Percentiles rank a stretch among this genome's conserved stretches.
phyloP scores from a whole-genome alignment of 345 rosid species.

The Heritiera fomes region DNA sequence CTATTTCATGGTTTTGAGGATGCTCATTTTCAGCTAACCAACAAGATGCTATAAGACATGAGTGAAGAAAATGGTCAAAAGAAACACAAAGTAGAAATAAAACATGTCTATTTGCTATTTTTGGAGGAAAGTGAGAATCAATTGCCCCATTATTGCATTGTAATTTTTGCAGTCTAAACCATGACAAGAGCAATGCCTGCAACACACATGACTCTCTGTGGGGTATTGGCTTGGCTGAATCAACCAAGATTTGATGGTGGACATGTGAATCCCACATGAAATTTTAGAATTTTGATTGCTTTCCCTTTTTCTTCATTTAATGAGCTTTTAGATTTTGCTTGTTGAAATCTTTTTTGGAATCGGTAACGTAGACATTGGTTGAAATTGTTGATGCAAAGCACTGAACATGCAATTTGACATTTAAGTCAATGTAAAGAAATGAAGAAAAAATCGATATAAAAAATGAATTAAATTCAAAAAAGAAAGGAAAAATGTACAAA shows the following conservation, averaged over 20 bases:
- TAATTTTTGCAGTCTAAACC: not conserved
- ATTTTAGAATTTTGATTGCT: not conserved
- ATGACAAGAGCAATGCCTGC: constrained; percentile 30
- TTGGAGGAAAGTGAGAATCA: not conserved
- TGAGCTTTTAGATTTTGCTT: no score
- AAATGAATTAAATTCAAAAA: no score
- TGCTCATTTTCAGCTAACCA: constrained; percentile 37
- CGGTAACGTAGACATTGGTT: no score
- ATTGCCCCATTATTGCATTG: not conserved
- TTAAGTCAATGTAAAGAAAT: no score
- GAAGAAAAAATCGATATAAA: no score
- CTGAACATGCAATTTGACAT: no score
- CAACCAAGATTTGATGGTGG: not conserved
- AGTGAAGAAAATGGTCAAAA: not conserved
- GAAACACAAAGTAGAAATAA: not conserved
- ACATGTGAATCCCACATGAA: not conserved
- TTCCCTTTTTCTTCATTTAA: not conserved
- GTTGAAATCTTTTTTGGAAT: no score
- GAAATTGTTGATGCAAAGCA: no score
- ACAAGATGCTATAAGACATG: constrained; percentile 41
- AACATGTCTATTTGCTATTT: not conserved
- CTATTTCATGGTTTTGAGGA: not conserved
- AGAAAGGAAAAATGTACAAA: no score
- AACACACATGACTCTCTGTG: constrained; percentile 24
- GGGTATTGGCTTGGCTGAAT: not conserved